Evolutionary conservation across 164 flowering plant species (phyloP), one percentile per base, ranked within the genome.

Genomic region (Sextonia rubra): DNA sequence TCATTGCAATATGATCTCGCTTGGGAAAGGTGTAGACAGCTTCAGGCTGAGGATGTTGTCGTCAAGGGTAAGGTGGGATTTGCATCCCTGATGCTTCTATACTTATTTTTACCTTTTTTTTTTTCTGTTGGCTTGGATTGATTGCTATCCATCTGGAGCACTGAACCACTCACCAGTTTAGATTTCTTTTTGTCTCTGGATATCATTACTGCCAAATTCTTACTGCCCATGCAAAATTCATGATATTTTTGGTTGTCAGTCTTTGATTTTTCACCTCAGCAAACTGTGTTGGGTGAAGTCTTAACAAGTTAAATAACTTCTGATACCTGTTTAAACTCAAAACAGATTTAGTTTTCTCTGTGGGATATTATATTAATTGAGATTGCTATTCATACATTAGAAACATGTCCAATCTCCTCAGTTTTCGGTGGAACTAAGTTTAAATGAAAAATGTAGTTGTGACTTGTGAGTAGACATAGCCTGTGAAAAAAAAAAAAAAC

Each of bases 11-110:
- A 81, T 70, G 92, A 89, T 69, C 91, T 93, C 69, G 97, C 97
- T 32, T 95, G 99, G 99, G 98, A 91, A 80, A 77, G 98, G 44
- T 95, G 99, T 65, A 80, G 97, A 75, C 99, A 95, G 74, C 92
- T 95, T 72, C 98, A 92, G 79, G 90, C 97, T 60, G 99, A 95
- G 85, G 99, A 95, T 85, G 93, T 86, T 71, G 87, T 91, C 60
- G 80, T 94, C 80, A 92, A 87, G 91, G 99, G 98, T 75, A 86
- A 88, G 97, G 99, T 95, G 76, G 32, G 90, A 77, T 25, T 49
- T 69, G 4, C 37, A 37, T 11, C 12, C 64, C 52, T 60, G n/a
- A 30, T 20, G 26, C 22, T 29, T 70, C 1, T 55, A 14, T n/a
- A 25, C 18, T 48, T 52, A 6, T 6, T 25, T 52, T 18, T 56